Percentiles rank a stretch among this genome's conserved stretches.
phyloP scores from a whole-genome alignment of 805 yeast genomes.

The Cyberlindnera nakhonratchasimensis region DNA sequence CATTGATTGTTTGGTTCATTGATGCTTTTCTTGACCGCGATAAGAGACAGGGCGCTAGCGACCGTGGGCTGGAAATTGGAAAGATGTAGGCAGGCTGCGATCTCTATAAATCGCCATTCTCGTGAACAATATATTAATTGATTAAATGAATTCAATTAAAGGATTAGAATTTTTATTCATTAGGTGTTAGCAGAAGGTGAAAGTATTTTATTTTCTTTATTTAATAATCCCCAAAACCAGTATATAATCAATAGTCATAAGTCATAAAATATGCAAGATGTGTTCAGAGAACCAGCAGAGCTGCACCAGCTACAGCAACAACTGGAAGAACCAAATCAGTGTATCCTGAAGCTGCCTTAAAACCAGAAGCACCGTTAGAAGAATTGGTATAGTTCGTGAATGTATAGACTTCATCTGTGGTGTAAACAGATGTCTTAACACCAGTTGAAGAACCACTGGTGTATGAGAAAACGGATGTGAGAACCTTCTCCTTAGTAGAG shows the following conservation, averaged over 20 bases:
- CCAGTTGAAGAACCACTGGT: conserved; percentile 20
- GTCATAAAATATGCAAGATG: conserved; percentile 1
- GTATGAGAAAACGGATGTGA: conserved; percentile 12
- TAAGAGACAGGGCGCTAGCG: no score
- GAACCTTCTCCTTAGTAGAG: conserved; percentile 12
- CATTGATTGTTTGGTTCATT: neutral
- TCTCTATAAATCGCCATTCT: no score
- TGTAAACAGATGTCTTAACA: conserved; percentile 13
- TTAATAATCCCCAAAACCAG: neutral
- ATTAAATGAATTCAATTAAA: no score
- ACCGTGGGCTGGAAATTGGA: neutral
- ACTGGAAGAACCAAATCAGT: conserved; percentile 11
- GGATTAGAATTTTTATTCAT: no score
- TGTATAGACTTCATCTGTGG: conserved; percentile 14
- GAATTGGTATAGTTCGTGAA: conserved; percentile 15
- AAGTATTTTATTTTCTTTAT: neutral
- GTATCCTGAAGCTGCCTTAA: conserved; percentile 6
- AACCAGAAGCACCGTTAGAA: conserved; percentile 14
- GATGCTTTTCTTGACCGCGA: neutral
- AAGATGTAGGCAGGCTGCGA: no score
- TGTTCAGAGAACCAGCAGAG: conserved; percentile 10
- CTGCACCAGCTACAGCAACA: conserved; percentile 16
- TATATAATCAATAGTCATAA: conserved; percentile 5
- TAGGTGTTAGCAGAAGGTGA: no score
- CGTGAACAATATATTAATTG: no score